Conservation (phyloP, 2,329 filamentous ascomycete species). For the Verticillium nonalfalfae region DNA sequence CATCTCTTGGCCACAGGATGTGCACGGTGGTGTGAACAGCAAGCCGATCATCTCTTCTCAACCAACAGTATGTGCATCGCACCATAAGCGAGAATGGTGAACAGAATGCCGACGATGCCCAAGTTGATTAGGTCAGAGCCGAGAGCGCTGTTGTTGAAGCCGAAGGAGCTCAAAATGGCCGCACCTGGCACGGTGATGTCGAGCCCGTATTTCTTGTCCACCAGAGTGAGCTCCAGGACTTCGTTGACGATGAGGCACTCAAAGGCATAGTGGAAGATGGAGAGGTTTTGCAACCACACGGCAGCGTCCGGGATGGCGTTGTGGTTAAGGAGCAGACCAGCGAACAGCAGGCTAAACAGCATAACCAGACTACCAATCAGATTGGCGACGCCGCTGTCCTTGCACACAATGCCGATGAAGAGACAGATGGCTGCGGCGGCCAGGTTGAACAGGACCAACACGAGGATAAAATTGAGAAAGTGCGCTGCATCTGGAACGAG, state of each 20-base stretch:
- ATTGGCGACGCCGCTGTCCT: conserved; percentile 85
- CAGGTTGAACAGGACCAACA: conserved; percentile 92
- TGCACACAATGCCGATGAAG: conserved; percentile 94
- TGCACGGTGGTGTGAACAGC: too few relatives aligned
- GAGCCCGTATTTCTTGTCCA: conserved; percentile 92
- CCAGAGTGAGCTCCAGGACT: conserved; percentile 79
- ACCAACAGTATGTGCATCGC: conserved; percentile 93
- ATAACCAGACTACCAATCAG: conserved; percentile 92
- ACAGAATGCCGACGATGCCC: conserved; percentile 73
- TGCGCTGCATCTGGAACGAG: conserved; percentile 74
- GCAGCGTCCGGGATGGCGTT: conserved; percentile 82
- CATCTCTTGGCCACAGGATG: conserved; percentile 11
- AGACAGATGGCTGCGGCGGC: conserved; percentile 90
- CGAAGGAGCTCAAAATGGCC: conserved; percentile 89
- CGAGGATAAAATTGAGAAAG: conserved; percentile 86
- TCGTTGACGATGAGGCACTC: conserved; percentile 97
- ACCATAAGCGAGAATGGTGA: conserved; percentile 80
- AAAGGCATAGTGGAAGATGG: conserved; percentile 97
- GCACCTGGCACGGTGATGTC: conserved; percentile 95
- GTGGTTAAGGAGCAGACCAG: conserved; percentile 88
- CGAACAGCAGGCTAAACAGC: conserved; percentile 94
- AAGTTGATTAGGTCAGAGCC: conserved; percentile 82
- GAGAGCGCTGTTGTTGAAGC: conserved; percentile 80
- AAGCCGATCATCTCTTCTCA: conserved; percentile 56
- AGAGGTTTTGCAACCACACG: conserved; percentile 85